A percentile compares a stretch with the other conserved stretches of the same genome.
Conservation (phyloP, 768 basidiomycete species). For the Mycena albidolilacea region DNA sequence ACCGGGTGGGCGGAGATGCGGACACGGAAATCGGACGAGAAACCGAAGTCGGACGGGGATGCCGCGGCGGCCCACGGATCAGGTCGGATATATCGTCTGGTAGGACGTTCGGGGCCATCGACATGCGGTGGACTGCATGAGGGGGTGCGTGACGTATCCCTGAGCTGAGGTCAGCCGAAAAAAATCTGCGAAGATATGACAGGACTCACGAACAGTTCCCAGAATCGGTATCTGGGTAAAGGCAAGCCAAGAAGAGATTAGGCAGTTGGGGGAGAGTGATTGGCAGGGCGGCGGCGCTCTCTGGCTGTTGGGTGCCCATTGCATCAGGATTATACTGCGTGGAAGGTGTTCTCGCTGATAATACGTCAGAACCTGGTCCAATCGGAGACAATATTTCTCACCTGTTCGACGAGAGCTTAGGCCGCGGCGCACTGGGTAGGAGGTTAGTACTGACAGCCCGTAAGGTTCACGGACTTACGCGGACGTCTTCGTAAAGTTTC, state of each 20-base stretch:
- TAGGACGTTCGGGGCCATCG: background rate
- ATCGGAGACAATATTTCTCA: background rate
- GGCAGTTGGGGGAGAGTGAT: slow-evolving; percentile 26
- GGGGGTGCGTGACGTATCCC: slow-evolving; percentile 10
- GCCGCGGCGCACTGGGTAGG: slow-evolving; percentile 14
- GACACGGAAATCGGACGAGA: background rate
- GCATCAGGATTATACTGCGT: background rate
- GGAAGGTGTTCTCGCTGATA: background rate
- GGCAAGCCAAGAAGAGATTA: background rate
- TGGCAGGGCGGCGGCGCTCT: background rate
- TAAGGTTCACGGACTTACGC: background rate
- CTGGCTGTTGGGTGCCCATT: background rate
- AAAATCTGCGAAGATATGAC: background rate
- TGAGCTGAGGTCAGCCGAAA: background rate
- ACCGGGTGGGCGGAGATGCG: slow-evolving; percentile 7
- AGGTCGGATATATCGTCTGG: slow-evolving; percentile 28
- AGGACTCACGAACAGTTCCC: slow-evolving; percentile 25
- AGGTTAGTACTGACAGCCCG: background rate
- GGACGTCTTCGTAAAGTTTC: slow-evolving; percentile 14
- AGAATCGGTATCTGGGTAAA: slow-evolving; percentile 14
- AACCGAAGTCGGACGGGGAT: slow-evolving; percentile 25
- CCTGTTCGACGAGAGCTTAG: slow-evolving; percentile 10
- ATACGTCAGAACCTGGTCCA: background rate
- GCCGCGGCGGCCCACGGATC: background rate
- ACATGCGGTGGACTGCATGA: background rate